A percentile compares a stretch with the other conserved stretches of the same genome.
phyloP scores from a whole-genome alignment of 23 red algal species.

The Chondrus crispus region DNA sequence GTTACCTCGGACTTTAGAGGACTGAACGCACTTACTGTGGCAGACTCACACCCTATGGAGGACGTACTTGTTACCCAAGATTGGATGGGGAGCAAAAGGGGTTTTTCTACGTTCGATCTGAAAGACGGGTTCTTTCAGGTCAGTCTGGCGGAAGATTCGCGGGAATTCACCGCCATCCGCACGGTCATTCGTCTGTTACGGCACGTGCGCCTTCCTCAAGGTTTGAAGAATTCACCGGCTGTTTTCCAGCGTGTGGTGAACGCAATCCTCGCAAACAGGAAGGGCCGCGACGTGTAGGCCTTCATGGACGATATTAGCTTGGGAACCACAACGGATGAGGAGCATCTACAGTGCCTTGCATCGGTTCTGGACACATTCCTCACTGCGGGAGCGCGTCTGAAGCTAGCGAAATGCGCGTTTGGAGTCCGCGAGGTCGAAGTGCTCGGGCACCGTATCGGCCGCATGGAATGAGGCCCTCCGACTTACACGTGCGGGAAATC shows the following conservation, averaged over 20 bases:
- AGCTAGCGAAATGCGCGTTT: slow-evolving; percentile 26
- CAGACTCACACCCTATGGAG: slow-evolving; percentile 8
- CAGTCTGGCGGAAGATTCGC: background rate
- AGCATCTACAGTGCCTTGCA: background rate
- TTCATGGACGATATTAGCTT: background rate
- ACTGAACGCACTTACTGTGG: background rate
- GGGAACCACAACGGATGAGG: background rate
- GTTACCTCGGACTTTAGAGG: slow-evolving; percentile 6
- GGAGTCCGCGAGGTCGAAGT: background rate
- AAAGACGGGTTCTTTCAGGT: slow-evolving; percentile 42
- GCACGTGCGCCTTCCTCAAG: background rate
- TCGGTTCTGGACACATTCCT: background rate
- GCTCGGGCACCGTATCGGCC: background rate
- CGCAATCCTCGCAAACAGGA: background rate
- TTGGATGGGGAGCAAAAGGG: background rate
- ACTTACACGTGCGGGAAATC: too few species aligned
- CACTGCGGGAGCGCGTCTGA: background rate
- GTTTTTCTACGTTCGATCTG: background rate
- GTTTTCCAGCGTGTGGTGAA: slow-evolving; percentile 21
- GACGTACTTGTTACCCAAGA: background rate
- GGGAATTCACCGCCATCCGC: background rate
- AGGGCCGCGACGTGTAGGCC: background rate
- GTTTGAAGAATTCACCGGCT: background rate
- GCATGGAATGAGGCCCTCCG: too few species aligned
- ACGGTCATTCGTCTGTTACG: slow-evolving; percentile 11